Evolutionary conservation across 1,139 yeast genomes (phyloP), one percentile per base, ranked within the genome.

Genomic region (Suhomyces bokatorum): DNA sequence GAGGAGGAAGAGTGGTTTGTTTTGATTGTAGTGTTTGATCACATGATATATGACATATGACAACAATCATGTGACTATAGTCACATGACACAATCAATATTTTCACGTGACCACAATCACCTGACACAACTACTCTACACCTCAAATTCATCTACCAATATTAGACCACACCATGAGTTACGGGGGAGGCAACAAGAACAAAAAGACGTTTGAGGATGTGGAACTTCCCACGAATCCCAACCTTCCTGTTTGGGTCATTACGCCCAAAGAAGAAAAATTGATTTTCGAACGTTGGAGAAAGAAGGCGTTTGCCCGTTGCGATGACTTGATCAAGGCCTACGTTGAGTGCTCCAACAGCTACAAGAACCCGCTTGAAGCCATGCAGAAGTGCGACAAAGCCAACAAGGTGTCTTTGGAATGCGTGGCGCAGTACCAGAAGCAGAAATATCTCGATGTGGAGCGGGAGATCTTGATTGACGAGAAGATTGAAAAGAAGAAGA

Each of bases 181-280:
- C 52, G 49, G 50, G 33, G 47, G 46, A 16, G 40, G 41, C 37
- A 49, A 47, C 42, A 40, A 72, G 53, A 49, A 47, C 42, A 40
- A 72, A 53, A 71, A 71, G 49, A 60, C 71, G 15, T 70, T 59
- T 51, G 73, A 68, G 32, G 75, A 68, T 37, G 65, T 70, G 7
- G 74, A 70, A 32, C 63, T 74, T 39, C 77, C 73, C 36, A 63
- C 74, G 10, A 71, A 74, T 54, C 78, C 78, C 26, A 68, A 66
- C 52, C 65, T 87, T 35, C 96, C 96, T 1, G 72, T 81, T 12
- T 90, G 97, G 97, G 79, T 88, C 55, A 72, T 90, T 34, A 81
- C 95, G 0, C 96, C 97, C 3, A 78, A 78, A 54, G 97, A 90
- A 60, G 97, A 90, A 60, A 85, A 85, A 65, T 80, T 84, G 53